A percentile compares a stretch with the other conserved stretches of the same genome.
phyloP scores from a whole-genome alignment of 306 rosid species.

The Vicia sativa region DNA sequence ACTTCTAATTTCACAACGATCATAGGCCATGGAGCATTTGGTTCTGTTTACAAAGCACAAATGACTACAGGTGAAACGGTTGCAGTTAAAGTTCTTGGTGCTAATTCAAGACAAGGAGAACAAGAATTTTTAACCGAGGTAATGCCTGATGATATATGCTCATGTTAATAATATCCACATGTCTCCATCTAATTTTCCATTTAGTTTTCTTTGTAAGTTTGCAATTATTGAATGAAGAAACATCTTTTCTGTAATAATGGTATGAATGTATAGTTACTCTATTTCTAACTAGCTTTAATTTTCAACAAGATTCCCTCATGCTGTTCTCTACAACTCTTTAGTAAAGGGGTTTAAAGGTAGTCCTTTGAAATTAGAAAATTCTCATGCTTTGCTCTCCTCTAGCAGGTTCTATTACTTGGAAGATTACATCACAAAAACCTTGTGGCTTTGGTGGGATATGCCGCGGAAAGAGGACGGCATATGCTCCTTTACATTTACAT shows the following conservation, averaged over 20 bases:
- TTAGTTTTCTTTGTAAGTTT: slow-evolving; percentile 9
- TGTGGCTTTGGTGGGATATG: slow-evolving; percentile 85
- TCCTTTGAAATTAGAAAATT: slow-evolving; percentile 1
- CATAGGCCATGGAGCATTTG: slow-evolving; percentile 96
- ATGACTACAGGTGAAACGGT: slow-evolving; percentile 74
- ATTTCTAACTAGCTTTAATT: slow-evolving; percentile 20
- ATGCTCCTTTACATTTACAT: slow-evolving; percentile 82
- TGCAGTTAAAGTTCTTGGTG: slow-evolving; percentile 86
- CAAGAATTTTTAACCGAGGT: slow-evolving; percentile 94
- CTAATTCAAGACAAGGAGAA: slow-evolving; percentile 94
- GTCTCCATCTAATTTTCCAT: neutral
- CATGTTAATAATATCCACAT: neutral
- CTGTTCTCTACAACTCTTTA: slow-evolving; percentile 21
- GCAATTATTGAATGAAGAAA: slow-evolving; percentile 17
- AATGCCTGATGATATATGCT: slow-evolving; percentile 33
- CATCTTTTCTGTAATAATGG: slow-evolving; percentile 13
- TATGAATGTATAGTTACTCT: slow-evolving; percentile 10
- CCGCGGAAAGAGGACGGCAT: slow-evolving; percentile 82
- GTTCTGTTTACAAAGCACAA: slow-evolving; percentile 91
- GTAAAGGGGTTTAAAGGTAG: slow-evolving; percentile 16
- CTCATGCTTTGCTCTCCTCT: slow-evolving; percentile 18
- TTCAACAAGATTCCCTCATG: slow-evolving; percentile 3
- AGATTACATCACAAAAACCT: slow-evolving; percentile 90
- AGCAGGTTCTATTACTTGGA: slow-evolving; percentile 81
- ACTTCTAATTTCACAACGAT: slow-evolving; percentile 84